Percentiles rank a stretch among this genome's conserved stretches.
Conservation (phyloP, 139 green algal species). For the Edaphochlamys debaryana region DNA sequence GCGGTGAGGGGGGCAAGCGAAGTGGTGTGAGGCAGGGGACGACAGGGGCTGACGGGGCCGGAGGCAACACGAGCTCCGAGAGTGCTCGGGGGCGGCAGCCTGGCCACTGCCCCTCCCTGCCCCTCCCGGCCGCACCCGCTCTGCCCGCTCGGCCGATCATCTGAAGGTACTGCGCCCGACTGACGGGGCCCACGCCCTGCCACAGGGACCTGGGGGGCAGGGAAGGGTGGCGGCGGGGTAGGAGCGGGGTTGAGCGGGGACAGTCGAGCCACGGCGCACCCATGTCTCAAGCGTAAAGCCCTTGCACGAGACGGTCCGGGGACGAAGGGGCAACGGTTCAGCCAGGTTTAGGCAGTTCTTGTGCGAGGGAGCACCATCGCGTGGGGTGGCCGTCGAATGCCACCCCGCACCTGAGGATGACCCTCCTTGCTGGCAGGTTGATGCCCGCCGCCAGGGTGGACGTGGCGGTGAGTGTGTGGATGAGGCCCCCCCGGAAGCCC, state of each 20-base stretch:
- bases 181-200: conserved; percentile 51
- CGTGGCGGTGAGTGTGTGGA: conserved; percentile 89
- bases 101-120: no score
- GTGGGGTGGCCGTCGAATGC: no score
- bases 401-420: conserved; percentile 73
- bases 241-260: background rate
- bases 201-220: conserved; percentile 25
- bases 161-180: conserved; percentile 71
- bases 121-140: conserved; percentile 11
- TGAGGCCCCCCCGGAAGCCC: conserved; percentile 70
- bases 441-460: conserved; percentile 89
- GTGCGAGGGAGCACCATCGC: no score
- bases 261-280: no score
- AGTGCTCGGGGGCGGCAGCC: no score
- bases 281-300: no score
- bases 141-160: conserved; percentile 78
- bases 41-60: no score
- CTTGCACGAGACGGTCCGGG: no score
- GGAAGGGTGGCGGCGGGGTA: background rate
- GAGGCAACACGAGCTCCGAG: no score
- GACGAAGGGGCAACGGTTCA: no score
- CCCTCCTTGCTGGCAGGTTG: conserved; percentile 84
- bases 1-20: background rate
- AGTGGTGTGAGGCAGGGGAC: no score
- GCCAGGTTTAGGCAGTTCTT: no score